Evolutionary conservation across 2,329 filamentous ascomycete genomes (phyloP), one percentile per base, ranked within the genome.

Genomic region (Epichloe amarillans): DNA sequence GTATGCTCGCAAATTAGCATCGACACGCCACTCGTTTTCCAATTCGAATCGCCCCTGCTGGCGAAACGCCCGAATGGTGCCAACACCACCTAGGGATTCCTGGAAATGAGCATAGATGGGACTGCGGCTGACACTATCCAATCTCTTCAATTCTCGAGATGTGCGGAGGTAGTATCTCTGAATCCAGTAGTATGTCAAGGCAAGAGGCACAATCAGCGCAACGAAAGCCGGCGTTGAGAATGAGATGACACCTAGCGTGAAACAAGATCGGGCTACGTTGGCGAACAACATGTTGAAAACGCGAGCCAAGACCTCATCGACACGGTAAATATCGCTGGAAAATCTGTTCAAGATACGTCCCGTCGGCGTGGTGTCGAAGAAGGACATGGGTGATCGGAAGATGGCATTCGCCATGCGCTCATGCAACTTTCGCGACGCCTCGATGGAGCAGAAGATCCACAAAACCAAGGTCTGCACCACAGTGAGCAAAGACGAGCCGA

Each of bases 381-480:
- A 98, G 60, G 83, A 93, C 93, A 98, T 98, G 50, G 93, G 94
- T 38, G 89, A 94, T 58, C 93, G 80, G 76, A 98, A 98, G 60
- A 97, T 96, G 17, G 93, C 89, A 61, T 86, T 93, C 42, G 91
- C 91, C 93, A 98, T 97, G 56, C 88, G 79, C 70, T 97, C 93
- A 65, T 98, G 93, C 51, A 98, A 76, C 71, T 97, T 98, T 55
- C 93, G 82, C 19, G 91, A 96, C 47, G 93, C 93, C 79, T 98
- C 93, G 55, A 98, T 98, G 4, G 93, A 97, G 71, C 94, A 98
- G 72, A 98, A 97, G 57, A 98, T 97, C 93, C 93, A 98, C 30
- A 98, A 75, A 56, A 98, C 89, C 58, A 98, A 72, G 5, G 91
- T 97, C 69, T 97, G 93, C 33, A 94, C 63, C 41, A 97, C 88